Conservation (phyloP, 176 grass and related monocot species). For the Musa schizocarpa region DNA sequence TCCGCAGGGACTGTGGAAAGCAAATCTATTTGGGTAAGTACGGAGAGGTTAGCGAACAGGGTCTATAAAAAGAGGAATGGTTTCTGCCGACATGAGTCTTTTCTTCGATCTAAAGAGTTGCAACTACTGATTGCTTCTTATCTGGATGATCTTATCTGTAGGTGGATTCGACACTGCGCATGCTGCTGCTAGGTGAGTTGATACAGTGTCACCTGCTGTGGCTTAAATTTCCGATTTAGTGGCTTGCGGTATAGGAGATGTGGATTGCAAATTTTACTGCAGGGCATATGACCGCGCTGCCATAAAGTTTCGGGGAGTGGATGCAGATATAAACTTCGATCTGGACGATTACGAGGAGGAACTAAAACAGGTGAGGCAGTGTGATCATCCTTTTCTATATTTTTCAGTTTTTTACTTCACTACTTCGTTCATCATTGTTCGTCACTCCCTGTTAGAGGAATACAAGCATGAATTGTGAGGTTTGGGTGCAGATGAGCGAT, state of each 20-base stretch:
- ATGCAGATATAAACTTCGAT: slow-evolving; percentile 17
- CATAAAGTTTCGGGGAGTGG: slow-evolving; percentile 17
- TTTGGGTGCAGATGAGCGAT: slow-evolving; percentile 6
- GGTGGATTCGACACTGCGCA: slow-evolving; percentile 21
- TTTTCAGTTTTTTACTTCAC: not conserved
- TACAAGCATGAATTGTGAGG: not conserved
- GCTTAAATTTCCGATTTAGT: not conserved
- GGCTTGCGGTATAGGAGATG: not conserved
- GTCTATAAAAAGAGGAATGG: not conserved
- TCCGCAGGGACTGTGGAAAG: slow-evolving; percentile 65
- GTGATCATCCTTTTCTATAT: too few species aligned
- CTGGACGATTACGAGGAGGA: slow-evolving; percentile 19
- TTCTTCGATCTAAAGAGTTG: not conserved
- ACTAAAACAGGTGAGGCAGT: slow-evolving; percentile 5
- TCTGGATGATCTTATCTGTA: not conserved
- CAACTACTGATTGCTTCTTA: not conserved
- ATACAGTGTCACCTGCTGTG: not conserved
- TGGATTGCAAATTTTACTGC: not conserved
- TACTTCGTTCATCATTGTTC: not conserved
- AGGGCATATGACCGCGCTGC: slow-evolving; percentile 17
- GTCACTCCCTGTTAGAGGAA: too few species aligned
- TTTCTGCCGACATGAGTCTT: not conserved
- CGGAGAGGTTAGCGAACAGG: not conserved
- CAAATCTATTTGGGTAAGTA: slow-evolving; percentile 72
- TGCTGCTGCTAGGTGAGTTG: slow-evolving; percentile 18